Evolutionary conservation across 2,329 filamentous ascomycete species (phyloP).

Genomic region (Pestalotiopsis sp.): DNA sequence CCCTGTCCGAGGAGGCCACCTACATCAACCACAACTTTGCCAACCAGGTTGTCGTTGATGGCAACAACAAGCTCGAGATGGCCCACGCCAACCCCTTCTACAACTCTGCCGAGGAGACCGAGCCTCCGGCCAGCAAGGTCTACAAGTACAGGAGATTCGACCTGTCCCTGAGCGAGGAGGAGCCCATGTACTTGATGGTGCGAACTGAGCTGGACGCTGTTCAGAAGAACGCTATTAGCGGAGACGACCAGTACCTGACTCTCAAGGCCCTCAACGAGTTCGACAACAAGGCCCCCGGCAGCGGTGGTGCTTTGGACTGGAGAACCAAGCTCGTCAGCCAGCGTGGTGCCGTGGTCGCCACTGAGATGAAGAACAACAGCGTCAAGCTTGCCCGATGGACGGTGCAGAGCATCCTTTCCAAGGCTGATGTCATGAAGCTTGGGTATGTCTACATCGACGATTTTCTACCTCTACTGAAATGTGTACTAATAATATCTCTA

Average conservation of each 20-base stretch:
- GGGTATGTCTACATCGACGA: conserved; percentile 67
- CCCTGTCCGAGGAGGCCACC: conserved; percentile 93
- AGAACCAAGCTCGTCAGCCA: conserved; percentile 91
- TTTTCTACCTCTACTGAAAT: neutral
- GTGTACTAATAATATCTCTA: conserved; percentile 39
- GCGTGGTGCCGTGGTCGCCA: conserved; percentile 95
- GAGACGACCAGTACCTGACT: conserved; percentile 87
- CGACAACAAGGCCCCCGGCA: conserved; percentile 95
- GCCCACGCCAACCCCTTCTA: conserved; percentile 95
- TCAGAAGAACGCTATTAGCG: conserved; percentile 89
- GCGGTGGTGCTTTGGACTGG: conserved; percentile 95
- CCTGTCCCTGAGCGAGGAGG: conserved; percentile 90
- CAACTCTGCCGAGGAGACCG: conserved; percentile 88
- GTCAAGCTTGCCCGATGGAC: conserved; percentile 99
- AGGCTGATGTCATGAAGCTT: conserved; percentile 98
- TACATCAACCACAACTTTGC: conserved; percentile 99
- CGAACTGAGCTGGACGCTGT: conserved; percentile 95
- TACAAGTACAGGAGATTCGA: conserved; percentile 99
- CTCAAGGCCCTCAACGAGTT: conserved; percentile 99
- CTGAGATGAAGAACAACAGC: conserved; percentile 99
- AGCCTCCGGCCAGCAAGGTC: conserved; percentile 91
- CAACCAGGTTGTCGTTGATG: conserved; percentile 91
- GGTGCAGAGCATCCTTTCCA: conserved; percentile 92
- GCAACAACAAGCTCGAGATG: conserved; percentile 82
- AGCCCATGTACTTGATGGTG: conserved; percentile 90